phyloP scores from a whole-genome alignment of 805 yeast genomes.

The Kodamaea kaohsiungensis region DNA sequence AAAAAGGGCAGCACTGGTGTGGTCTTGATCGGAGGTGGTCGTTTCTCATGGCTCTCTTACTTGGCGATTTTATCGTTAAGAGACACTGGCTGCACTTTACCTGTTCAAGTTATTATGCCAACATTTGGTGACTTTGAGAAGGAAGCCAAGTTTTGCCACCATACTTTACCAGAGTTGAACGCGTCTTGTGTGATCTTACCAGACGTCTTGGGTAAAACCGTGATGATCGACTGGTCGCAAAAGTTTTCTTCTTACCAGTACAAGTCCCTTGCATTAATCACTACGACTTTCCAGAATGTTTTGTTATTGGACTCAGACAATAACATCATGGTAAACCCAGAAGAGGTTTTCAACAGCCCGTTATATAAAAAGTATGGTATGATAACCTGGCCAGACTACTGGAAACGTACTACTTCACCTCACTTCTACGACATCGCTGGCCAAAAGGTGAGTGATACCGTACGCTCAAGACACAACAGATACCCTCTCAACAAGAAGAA shows the following conservation, averaged over 20 bases:
- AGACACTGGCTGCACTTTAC: constrained; percentile 38
- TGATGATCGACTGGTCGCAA: constrained; percentile 35
- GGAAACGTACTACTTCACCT: constrained; percentile 41
- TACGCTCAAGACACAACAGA: constrained; percentile 26
- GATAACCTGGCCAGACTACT: constrained; percentile 47
- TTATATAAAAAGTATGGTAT: constrained; percentile 32
- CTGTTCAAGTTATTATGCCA: constrained; percentile 42
- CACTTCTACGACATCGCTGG: constrained; percentile 37
- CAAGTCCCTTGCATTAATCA: constrained; percentile 55
- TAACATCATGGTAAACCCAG: constrained; percentile 31
- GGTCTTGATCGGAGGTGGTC: constrained; percentile 37
- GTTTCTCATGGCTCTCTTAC: constrained; percentile 38
- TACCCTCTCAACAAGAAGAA: constrained; percentile 21
- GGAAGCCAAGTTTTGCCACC: constrained; percentile 39
- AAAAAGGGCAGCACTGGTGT: constrained; percentile 28
- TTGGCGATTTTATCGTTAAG: constrained; percentile 33
- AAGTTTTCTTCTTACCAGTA: constrained; percentile 65
- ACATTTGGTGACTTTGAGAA: constrained; percentile 31
- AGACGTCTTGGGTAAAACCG: constrained; percentile 50
- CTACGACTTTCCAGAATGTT: constrained; percentile 35
- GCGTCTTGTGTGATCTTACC: constrained; percentile 62
- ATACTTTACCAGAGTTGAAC: constrained; percentile 58
- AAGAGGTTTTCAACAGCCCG: constrained; percentile 28
- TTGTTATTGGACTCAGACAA: constrained; percentile 39
- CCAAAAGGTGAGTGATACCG: constrained; percentile 27